Evolutionary conservation across 1,284 basidiomycete species (phyloP).

Genomic region (Apiotrichum gamsii): DNA sequence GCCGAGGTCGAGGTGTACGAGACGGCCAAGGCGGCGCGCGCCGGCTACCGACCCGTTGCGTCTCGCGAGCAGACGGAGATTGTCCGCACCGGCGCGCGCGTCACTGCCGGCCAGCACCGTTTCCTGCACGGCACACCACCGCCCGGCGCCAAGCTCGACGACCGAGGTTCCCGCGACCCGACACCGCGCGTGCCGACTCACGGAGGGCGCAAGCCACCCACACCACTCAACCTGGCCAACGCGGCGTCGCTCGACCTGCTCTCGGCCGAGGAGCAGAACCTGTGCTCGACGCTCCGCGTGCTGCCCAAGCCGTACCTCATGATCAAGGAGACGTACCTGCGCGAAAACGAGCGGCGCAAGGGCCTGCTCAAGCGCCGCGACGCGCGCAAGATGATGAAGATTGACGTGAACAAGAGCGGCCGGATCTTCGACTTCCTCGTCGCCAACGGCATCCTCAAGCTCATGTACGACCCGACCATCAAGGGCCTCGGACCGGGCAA

Average conservation of each 20-base stretch:
- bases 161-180: constrained; percentile 27
- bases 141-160: constrained; percentile 19
- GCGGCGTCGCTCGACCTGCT: constrained; percentile 80
- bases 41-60: constrained; percentile 34
- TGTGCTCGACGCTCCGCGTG: constrained; percentile 83
- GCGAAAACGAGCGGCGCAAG: constrained; percentile 82
- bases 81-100: constrained; percentile 34
- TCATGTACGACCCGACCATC: constrained; percentile 37
- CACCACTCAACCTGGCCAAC: constrained; percentile 76
- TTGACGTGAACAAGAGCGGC: constrained; percentile 85
- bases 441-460: constrained; percentile 37
- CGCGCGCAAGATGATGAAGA: constrained; percentile 76
- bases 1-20: constrained; percentile 88
- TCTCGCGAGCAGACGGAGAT: constrained; percentile 35
- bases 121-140: constrained; percentile 32
- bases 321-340: constrained; percentile 84
- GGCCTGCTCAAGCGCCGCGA: constrained; percentile 77
- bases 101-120: constrained; percentile 42
- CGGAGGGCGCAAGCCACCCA: constrained; percentile 33
- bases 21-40: constrained; percentile 57
- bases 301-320: constrained; percentile 85
- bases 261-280: constrained; percentile 71
- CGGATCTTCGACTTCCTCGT: constrained; percentile 79
- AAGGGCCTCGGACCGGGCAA: constrained; percentile 28
- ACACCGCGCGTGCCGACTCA: constrained; percentile 27